A percentile compares a stretch with the other conserved stretches of the same genome.
Conservation (phyloP, 441 rosid species). For the Gossypium laxum region DNA sequence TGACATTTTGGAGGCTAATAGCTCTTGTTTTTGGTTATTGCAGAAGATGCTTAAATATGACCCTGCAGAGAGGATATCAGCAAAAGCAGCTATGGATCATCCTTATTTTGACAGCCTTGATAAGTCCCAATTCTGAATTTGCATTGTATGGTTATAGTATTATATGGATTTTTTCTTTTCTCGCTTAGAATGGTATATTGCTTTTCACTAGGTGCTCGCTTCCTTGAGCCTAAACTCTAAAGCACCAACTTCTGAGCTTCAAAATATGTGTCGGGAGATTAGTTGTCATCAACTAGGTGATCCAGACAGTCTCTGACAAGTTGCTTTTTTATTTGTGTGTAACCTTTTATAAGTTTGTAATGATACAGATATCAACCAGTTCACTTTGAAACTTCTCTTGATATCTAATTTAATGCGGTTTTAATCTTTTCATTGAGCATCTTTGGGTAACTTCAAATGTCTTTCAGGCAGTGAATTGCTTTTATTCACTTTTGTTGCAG, state of each 20-base stretch:
- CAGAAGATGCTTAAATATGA: slow-evolving; percentile 76
- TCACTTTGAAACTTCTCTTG: neutral
- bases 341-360: neutral
- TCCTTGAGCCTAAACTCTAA: neutral
- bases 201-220: neutral
- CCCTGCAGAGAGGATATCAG: slow-evolving; percentile 80
- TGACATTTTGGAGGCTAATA: neutral
- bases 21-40: slow-evolving; percentile 20
- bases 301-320: neutral
- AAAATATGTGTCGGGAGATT: slow-evolving; percentile 13
- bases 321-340: neutral
- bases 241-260: neutral
- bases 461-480: neutral
- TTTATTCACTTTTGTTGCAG: neutral
- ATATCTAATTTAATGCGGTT: neutral
- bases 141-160: neutral
- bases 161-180: neutral
- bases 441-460: neutral
- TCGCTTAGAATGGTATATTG: neutral
- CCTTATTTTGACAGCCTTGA: slow-evolving; percentile 79
- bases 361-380: neutral
- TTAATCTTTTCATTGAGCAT: neutral
- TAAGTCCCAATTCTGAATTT: slow-evolving; percentile 72
- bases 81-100: slow-evolving; percentile 81
- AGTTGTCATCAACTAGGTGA: slow-evolving; percentile 54